Base-by-base conservation (phyloP, 1,139 yeast genomes). In the Diutina mesorugosa region DNA sequence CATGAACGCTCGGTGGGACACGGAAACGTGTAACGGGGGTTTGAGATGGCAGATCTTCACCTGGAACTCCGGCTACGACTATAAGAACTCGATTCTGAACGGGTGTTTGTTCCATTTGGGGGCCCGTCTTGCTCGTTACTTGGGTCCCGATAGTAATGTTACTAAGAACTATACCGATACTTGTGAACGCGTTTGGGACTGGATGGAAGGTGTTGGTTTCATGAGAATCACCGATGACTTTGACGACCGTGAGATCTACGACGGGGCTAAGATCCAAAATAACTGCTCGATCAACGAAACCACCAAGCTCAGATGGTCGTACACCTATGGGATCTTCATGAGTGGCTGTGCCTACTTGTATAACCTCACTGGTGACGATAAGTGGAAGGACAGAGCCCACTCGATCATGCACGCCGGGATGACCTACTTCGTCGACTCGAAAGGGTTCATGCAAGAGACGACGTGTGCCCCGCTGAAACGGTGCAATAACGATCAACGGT, bases 11-110 rank as follows among this genome's bases (percentile, higher is more conserved):
- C 80, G 97, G 69, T 91, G 98, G 98, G 97, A 91, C 66, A 63
- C 69, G 8, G 74, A 67, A 3, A 65, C 78, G 57, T 91, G 98
- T 71, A 80, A 78, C 56, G 98, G 98, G 59, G 98, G 98, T 1
- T 77, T 91, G 60, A 80, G 97, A 72, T 91, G 98, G 98, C 98
- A 91, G 72, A 91, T 91, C 67, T 91, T 88, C 74, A 81, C 87
- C 59, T 91, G 96, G 96, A 91, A 91, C 69, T 78, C 90, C 9
- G 98, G 98, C 62, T 91, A 90, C 68, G 87, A 88, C 69, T 91
- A 91, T 69, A 91, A 91, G 71, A 91, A 91, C 69, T 76, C 95
- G 9, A 95, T 91, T 59, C 83, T 95, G 26, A 91, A 90, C 66
- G 97, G 97, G 18, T 89, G 96, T 64, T 73, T 91, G 60, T 90